Percentiles rank a stretch among this genome's conserved stretches.
Evolutionary conservation across 2,329 filamentous ascomycete species (phyloP).

Genomic region (Arthrinium puccinioides): DNA sequence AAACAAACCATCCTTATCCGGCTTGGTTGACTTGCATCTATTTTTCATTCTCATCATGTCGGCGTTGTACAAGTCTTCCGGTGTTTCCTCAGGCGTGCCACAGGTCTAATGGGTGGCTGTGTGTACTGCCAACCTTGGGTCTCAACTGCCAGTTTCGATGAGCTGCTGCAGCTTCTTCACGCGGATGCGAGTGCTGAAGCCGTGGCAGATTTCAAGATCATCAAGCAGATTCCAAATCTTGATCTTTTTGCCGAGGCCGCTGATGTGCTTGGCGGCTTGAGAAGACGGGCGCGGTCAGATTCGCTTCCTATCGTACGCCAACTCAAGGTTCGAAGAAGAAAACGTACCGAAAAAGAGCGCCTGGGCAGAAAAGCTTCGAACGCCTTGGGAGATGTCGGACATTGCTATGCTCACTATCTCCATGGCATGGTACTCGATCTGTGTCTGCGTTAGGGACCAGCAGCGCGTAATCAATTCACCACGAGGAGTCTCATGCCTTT

Average conservation of each 20-base stretch:
- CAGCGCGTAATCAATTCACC: neutral
- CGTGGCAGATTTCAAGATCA: slow-evolving; percentile 2
- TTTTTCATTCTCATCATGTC: no score
- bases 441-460: neutral
- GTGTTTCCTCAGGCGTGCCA: no score
- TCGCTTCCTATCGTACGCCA: neutral
- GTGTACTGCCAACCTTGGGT: no score
- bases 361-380: slow-evolving; percentile 2
- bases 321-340: neutral
- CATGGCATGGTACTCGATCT: slow-evolving; percentile 4
- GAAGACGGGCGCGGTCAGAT: no score
- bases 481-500: neutral
- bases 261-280: slow-evolving; percentile 6
- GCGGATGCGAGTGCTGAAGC: slow-evolving; percentile 2
- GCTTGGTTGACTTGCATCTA: no score
- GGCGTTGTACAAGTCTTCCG: no score
- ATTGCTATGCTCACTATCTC: slow-evolving; percentile 4
- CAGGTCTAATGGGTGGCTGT: no score
- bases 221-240: slow-evolving; percentile 3
- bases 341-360: slow-evolving; percentile 3
- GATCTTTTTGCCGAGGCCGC: slow-evolving; percentile 3
- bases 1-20: no score
- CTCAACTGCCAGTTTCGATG: neutral
- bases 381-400: slow-evolving; percentile 3
- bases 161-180: slow-evolving; percentile 4